These are phyloP conservation scores for Carex sylvatica DNA, from an alignment of 202 grass and related monocot species.

Conservation along the genomic window DNA sequence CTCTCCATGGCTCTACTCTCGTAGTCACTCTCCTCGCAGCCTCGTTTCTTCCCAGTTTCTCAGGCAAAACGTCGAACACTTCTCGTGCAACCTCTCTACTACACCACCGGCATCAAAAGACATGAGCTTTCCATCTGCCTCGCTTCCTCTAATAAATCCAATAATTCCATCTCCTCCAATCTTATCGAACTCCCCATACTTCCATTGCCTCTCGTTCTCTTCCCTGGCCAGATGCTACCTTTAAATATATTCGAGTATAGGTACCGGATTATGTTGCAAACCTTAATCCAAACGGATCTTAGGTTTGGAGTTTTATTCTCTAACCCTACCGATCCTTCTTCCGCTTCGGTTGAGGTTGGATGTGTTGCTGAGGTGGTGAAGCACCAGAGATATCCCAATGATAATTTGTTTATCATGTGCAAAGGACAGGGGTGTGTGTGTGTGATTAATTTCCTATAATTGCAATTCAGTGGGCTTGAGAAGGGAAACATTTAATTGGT, in stretches of 20 bases:
- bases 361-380: slow-evolving; percentile 84
- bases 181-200: slow-evolving; percentile 78
- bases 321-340: slow-evolving; percentile 26
- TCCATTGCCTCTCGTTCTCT: slow-evolving; percentile 76
- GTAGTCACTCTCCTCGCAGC: slow-evolving; percentile 46
- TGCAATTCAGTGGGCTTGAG: neutral
- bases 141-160: slow-evolving; percentile 15
- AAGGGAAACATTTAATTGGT: neutral
- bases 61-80: slow-evolving; percentile 38
- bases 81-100: slow-evolving; percentile 16
- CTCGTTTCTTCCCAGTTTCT: slow-evolving; percentile 18
- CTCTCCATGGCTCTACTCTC: slow-evolving; percentile 56
- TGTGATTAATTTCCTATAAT: neutral
- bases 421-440: slow-evolving; percentile 45
- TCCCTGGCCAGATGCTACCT: slow-evolving; percentile 56
- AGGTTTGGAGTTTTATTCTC: slow-evolving; percentile 70
- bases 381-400: slow-evolving; percentile 70
- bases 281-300: slow-evolving; percentile 78
- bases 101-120: slow-evolving; percentile 6
- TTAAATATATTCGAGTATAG: slow-evolving; percentile 92
- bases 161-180: slow-evolving; percentile 33
- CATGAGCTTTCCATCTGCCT: slow-evolving; percentile 22
- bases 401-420: slow-evolving; percentile 90
- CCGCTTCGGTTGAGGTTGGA: slow-evolving; percentile 45
- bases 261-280: slow-evolving; percentile 94